Conservation (phyloP, 129 eudicot genomes). For the Lactuca sativa region DNA sequence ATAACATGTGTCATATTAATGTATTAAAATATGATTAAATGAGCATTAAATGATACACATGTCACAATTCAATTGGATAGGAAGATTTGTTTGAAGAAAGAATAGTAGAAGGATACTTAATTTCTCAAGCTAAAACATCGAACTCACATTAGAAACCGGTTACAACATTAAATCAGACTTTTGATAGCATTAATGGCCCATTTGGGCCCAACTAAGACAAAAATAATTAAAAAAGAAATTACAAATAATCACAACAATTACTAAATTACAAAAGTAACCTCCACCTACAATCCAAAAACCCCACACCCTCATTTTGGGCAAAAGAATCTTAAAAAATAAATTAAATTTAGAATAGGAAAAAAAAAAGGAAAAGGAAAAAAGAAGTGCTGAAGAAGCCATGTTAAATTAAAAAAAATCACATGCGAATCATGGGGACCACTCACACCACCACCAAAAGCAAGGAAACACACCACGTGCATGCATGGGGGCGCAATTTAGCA, state of each 20-base stretch:
- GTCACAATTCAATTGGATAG: too few relatives aligned
- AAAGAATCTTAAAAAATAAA: slow-evolving; percentile 26
- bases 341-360: slow-evolving; percentile 3
- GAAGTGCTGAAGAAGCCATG: slow-evolving; percentile 41
- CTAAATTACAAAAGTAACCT: slow-evolving; percentile 30
- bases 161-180: too few relatives aligned
- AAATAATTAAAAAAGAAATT: not conserved
- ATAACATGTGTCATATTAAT: too few relatives aligned
- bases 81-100: too few relatives aligned
- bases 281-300: slow-evolving; percentile 21
- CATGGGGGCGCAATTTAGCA: slow-evolving; percentile 55
- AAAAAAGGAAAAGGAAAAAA: slow-evolving; percentile 19
- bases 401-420: slow-evolving; percentile 38
- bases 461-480: slow-evolving; percentile 71
- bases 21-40: too few relatives aligned
- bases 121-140: too few relatives aligned
- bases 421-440: slow-evolving; percentile 37
- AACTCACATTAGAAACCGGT: not conserved
- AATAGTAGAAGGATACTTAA: too few relatives aligned
- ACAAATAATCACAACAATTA: not conserved
- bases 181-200: slow-evolving; percentile 8
- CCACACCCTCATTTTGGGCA: slow-evolving; percentile 26
- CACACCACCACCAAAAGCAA: slow-evolving; percentile 34
- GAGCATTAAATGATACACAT: too few relatives aligned
- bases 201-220: too few relatives aligned